A percentile compares a stretch with the other conserved stretches of the same genome.
Evolutionary conservation across 1,284 basidiomycete species (phyloP).

Genomic region (Ganoderma leucocontextum): DNA sequence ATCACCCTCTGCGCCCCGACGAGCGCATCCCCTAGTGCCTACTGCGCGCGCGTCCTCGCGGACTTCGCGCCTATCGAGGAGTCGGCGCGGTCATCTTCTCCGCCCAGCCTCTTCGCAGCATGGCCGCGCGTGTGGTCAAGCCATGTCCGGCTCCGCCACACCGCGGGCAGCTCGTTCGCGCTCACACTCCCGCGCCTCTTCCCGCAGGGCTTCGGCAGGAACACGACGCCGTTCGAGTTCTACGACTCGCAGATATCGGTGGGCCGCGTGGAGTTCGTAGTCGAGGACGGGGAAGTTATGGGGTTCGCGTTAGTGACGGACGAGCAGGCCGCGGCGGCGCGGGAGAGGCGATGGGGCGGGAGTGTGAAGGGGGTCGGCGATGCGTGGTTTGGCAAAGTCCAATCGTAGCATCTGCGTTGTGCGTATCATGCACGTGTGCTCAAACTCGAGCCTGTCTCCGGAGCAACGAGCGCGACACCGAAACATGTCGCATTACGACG

Average conservation of each 20-base stretch:
- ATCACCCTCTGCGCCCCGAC: slow-evolving; percentile 45
- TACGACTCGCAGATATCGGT: slow-evolving; percentile 24
- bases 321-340: slow-evolving; percentile 15
- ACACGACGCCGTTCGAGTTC: slow-evolving; percentile 40
- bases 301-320: slow-evolving; percentile 21
- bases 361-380: slow-evolving; percentile 16
- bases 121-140: slow-evolving; percentile 38
- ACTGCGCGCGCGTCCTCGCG: slow-evolving; percentile 36
- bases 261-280: slow-evolving; percentile 30
- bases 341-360: slow-evolving; percentile 9
- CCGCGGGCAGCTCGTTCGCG: slow-evolving; percentile 28
- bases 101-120: slow-evolving; percentile 28
- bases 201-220: slow-evolving; percentile 39
- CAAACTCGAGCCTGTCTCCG: not conserved
- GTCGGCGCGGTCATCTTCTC: not conserved
- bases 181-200: slow-evolving; percentile 34
- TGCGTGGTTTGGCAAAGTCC: slow-evolving; percentile 17
- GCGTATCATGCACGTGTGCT: too few relatives aligned
- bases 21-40: slow-evolving; percentile 31
- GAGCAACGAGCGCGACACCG: not conserved
- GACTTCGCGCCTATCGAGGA: slow-evolving; percentile 35
- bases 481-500: slow-evolving; percentile 9
- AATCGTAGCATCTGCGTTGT: not conserved
- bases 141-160: slow-evolving; percentile 37
- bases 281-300: slow-evolving; percentile 19